These are phyloP conservation scores for Pharus latifolius DNA, from an alignment of 176 grass and related monocot species.

Conservation along the genomic window DNA sequence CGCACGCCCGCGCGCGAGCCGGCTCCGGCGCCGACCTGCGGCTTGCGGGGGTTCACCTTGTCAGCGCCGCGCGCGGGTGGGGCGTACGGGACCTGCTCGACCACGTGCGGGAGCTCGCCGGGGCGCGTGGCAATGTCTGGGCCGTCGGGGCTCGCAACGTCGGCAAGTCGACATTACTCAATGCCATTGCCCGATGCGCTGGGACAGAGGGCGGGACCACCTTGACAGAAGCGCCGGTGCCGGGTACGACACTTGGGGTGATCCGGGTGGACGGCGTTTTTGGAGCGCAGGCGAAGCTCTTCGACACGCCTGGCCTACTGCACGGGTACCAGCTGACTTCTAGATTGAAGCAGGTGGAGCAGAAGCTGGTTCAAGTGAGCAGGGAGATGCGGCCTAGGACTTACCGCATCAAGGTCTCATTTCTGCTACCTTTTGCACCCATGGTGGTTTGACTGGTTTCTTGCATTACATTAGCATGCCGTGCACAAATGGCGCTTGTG, in stretches of 20 bases:
- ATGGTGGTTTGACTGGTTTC: too few species aligned
- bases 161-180: constrained; percentile 77
- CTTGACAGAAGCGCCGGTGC: constrained; percentile 83
- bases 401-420: constrained; percentile 69
- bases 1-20: constrained; percentile 34
- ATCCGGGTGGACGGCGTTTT: constrained; percentile 61
- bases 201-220: constrained; percentile 8
- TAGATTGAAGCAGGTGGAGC: constrained; percentile 56
- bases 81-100: constrained; percentile 63
- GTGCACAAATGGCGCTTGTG: background rate
- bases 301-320: constrained; percentile 70
- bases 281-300: constrained; percentile 67
- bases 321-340: constrained; percentile 78
- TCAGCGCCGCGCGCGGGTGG: constrained; percentile 58
- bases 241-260: constrained; percentile 70
- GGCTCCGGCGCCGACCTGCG: constrained; percentile 36
- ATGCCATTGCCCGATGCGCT: constrained; percentile 62
- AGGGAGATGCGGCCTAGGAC: constrained; percentile 74
- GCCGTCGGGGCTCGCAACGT: constrained; percentile 77
- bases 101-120: constrained; percentile 49
- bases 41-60: constrained; percentile 50
- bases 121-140: constrained; percentile 78
- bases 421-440: background rate
- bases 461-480: background rate
- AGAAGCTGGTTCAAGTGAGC: constrained; percentile 62